Percentiles rank a stretch among this genome's conserved stretches.
phyloP scores from a whole-genome alignment of 192 early-diverging fungal species.

The Coemansia sp. region DNA sequence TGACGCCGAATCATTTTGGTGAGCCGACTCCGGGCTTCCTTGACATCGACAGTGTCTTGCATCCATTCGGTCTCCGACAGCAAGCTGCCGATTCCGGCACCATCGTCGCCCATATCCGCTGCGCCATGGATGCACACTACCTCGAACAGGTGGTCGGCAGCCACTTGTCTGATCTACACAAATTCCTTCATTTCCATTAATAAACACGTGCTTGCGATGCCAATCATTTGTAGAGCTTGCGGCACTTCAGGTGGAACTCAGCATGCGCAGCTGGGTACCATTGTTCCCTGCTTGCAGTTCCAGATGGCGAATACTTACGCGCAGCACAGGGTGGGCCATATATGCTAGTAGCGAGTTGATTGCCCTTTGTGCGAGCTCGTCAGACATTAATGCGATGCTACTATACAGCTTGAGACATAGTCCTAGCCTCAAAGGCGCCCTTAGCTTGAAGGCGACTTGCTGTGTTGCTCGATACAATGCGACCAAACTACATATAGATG shows the following conservation, averaged over 20 bases:
- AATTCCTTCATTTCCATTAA: too few species aligned
- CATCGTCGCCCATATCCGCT: slow-evolving; percentile 14
- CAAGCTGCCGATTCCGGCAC: slow-evolving; percentile 29
- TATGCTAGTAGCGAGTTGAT: slow-evolving; percentile 34
- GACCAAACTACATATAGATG: slow-evolving; percentile 31
- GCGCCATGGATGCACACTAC: slow-evolving; percentile 45
- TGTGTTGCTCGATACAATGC: slow-evolving; percentile 39
- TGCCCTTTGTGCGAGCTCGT: slow-evolving; percentile 22
- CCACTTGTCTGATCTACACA: slow-evolving; percentile 50
- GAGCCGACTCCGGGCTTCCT: slow-evolving; percentile 22
- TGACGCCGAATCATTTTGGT: slow-evolving; percentile 13
- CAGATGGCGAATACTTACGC: slow-evolving; percentile 17
- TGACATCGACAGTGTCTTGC: slow-evolving; percentile 22
- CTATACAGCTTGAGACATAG: slow-evolving; percentile 51
- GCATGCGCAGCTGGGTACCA: background rate
- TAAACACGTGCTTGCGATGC: too few species aligned
- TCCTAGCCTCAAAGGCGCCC: slow-evolving; percentile 32
- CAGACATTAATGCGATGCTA: slow-evolving; percentile 39
- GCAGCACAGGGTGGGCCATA: slow-evolving; percentile 35
- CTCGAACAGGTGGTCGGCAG: slow-evolving; percentile 45
- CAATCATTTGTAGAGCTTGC: too few species aligned
- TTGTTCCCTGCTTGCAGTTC: background rate
- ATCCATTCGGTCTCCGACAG: slow-evolving; percentile 41
- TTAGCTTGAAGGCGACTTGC: slow-evolving; percentile 39
- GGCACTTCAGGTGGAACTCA: too few species aligned